A percentile compares a stretch with the other conserved stretches of the same genome.
Evolutionary conservation across 2,329 filamentous ascomycete genomes (phyloP).

Genomic region (Aspergillus pseudonomiae): DNA sequence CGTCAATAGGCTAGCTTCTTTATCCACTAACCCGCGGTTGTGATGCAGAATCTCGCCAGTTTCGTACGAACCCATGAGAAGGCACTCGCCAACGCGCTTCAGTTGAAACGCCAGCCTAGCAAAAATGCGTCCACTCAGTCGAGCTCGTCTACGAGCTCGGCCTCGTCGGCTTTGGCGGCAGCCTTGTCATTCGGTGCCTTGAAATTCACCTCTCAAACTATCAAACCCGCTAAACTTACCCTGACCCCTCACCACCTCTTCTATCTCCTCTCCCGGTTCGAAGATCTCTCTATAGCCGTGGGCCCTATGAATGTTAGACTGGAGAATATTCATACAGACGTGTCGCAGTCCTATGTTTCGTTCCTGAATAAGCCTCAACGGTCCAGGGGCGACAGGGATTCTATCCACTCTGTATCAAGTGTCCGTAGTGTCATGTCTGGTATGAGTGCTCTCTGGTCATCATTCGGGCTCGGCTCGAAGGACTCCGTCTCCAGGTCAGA

Average conservation of each 20-base stretch:
- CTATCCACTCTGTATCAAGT: constrained; percentile 93
- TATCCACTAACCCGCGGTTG: neutral
- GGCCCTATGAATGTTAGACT: constrained; percentile 95
- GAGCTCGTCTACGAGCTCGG: constrained; percentile 65
- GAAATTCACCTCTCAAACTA: constrained; percentile 78
- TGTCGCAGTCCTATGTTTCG: constrained; percentile 87
- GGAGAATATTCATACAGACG: constrained; percentile 89
- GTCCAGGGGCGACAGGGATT: constrained; percentile 82
- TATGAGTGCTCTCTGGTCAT: constrained; percentile 92
- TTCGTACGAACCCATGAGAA: constrained; percentile 98
- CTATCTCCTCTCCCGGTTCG: constrained; percentile 92
- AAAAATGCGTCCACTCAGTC: constrained; percentile 66
- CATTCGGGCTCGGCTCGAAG: constrained; percentile 78
- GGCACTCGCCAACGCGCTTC: constrained; percentile 91
- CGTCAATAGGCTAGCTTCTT: constrained; percentile 11
- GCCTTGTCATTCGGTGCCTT: constrained; percentile 85
- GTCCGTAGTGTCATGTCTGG: constrained; percentile 96
- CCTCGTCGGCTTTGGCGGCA: constrained; percentile 73
- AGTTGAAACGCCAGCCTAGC: constrained; percentile 71
- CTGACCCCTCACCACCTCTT: constrained; percentile 96
- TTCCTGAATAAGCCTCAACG: constrained; percentile 85
- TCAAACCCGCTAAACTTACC: constrained; percentile 88
- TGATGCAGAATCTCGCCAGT: constrained; percentile 79
- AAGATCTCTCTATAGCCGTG: constrained; percentile 86
- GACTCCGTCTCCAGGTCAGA: constrained; percentile 82